Evolutionary conservation across 2,329 filamentous ascomycete species (phyloP), one percentile per base, ranked within the genome.

Genomic region (Neonectria hederae): DNA sequence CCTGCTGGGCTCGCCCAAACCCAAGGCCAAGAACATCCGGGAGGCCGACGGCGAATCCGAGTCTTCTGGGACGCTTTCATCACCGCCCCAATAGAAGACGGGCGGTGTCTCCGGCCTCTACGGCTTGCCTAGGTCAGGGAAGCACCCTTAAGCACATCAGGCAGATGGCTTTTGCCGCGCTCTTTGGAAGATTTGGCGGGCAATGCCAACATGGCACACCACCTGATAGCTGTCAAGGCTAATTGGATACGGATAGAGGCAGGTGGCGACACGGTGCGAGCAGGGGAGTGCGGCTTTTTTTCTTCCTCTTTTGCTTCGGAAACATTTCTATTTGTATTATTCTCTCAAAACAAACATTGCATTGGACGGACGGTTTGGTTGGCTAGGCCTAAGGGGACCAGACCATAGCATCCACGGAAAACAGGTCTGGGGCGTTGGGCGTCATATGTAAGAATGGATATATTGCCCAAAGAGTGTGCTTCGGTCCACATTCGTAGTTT

Each of bases 61-160:
- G 71, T 87, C 85, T 43, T 87, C 85, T 0, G 86, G 83, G 19
- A 84, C 84, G 0, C 74, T 87, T 63, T 88, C 86, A 0, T 87
- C 86, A 17, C 86, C 86, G 10, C 66, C 58, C 53, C 66, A 63
- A 42, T 66, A 58, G 53, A 51, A 48, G 42, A 48, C 43, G 49
- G 54, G 35, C 32, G 43, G 24, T 19, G 22, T 10, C 2, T 19
- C 14, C 13, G 24, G 26, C 22, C 14, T n/a, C 49, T 38, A 35
- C 30, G 24, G 21, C n/a, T 42, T 21, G 10, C 14, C 38, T 38
- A 19, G n/a, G 22, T 10, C 32, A 8, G 26, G 17, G 32, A 52
- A 52, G 28, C 35, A 59, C 35, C 38, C 48, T 32, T 32, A 7
- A 49, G 7, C 46, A n/a, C 28, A 32, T 3, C 48, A 32, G 10